A percentile compares a stretch with the other conserved stretches of the same genome.
Conservation (phyloP, 495 filamentous ascomycete genomes). For the Podospora pseudoanserina region DNA sequence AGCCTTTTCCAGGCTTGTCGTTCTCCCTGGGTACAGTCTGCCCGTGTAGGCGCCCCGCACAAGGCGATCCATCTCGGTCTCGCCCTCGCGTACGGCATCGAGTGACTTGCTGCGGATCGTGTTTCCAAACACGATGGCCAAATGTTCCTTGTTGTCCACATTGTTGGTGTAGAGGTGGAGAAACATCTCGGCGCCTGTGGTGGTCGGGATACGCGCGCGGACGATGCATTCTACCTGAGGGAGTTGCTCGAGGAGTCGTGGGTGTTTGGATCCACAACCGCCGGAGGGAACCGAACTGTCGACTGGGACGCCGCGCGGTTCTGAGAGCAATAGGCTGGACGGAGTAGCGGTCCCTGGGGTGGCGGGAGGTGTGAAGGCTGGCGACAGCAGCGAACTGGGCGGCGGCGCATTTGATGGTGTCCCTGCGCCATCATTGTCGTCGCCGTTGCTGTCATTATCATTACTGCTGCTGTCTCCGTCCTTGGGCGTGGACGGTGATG, state of each 20-base stretch:
- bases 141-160: constrained; percentile 89
- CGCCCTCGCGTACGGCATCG: constrained; percentile 75
- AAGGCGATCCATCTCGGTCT: constrained; percentile 95
- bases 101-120: constrained; percentile 76
- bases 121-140: constrained; percentile 95
- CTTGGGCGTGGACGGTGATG: background rate
- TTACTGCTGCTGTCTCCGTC: background rate
- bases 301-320: constrained; percentile 51
- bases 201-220: constrained; percentile 80
- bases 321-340: constrained; percentile 25
- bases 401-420: constrained; percentile 28
- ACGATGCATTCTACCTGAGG: constrained; percentile 79
- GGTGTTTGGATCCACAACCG: constrained; percentile 53
- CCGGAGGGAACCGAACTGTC: constrained; percentile 50
- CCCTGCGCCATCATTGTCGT: constrained; percentile 1
- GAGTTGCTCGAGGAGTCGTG: constrained; percentile 63
- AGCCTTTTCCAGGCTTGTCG: constrained; percentile 49
- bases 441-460: background rate
- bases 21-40: constrained; percentile 78
- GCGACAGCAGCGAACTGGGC: constrained; percentile 58
- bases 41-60: constrained; percentile 91
- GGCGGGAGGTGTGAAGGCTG: constrained; percentile 76
- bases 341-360: constrained; percentile 64
- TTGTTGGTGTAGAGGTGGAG: constrained; percentile 92
- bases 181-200: constrained; percentile 91